Conservation (phyloP, 495 filamentous ascomycete genomes). For the Penicillium flavigenum region DNA sequence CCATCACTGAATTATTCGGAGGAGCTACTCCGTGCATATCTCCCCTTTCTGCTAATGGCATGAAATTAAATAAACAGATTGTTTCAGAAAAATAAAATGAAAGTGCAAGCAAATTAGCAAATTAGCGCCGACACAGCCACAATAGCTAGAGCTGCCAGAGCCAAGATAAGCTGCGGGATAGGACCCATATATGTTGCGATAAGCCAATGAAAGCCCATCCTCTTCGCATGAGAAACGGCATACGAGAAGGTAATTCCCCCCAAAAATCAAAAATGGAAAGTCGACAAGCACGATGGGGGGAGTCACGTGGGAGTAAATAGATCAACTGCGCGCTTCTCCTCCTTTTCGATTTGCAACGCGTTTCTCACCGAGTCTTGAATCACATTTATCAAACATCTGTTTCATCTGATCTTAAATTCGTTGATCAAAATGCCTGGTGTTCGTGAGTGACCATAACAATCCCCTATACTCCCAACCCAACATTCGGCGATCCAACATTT, state of each 20-base stretch:
- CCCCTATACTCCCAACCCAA: neutral
- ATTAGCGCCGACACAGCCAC: constrained; percentile 13
- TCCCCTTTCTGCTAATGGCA: neutral
- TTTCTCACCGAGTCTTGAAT: neutral
- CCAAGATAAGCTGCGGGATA: constrained; percentile 10
- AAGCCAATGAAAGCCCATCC: neutral
- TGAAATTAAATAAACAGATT: neutral
- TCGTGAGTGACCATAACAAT: constrained; percentile 3
- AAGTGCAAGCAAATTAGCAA: constrained; percentile 6
- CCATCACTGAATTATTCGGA: neutral
- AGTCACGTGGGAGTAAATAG: constrained; percentile 7
- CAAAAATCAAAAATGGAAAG: neutral
- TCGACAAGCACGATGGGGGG: neutral
- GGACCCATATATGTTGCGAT: constrained; percentile 4
- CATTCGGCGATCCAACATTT: neutral
- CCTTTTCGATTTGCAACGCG: neutral
- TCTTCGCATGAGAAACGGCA: neutral
- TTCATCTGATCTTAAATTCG: neutral
- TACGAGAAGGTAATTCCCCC: neutral
- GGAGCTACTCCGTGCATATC: neutral
- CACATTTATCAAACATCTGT: neutral
- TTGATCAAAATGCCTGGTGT: constrained; percentile 12
- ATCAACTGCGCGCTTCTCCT: constrained; percentile 4
- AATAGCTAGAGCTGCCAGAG: constrained; percentile 9
- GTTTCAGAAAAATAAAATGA: constrained; percentile 9